Evolutionary conservation across 192 early-diverging fungal genomes (phyloP), one percentile per base, ranked within the genome.

Genomic region (Mortierella antarctica): DNA sequence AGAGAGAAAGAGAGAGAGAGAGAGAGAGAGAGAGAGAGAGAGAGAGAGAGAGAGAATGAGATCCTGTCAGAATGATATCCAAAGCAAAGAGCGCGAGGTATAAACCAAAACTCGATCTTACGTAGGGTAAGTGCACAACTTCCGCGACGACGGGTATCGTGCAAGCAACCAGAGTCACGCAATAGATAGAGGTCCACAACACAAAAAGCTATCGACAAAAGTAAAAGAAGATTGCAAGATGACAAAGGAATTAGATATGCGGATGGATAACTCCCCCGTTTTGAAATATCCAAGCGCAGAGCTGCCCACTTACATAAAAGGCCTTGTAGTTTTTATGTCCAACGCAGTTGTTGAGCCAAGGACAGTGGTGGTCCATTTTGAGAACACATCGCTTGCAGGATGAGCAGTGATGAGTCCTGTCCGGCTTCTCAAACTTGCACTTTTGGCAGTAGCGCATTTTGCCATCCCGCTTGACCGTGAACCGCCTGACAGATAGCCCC

Each of bases 331-430:
- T 84, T 7, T 65, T 70, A 48, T 73, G 71, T 39, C 83, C 83
- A 52, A 84, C 80, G 23, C 83, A 84, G 52, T 84, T 84, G 58
- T 84, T 84, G 52, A 84, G 71, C 83, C 83, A 84, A 13, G 83
- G 83, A 50, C 83, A 84, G 45, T 84, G 83, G 41, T 84, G 83
- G 50, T 84, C 83, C 83, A 84, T 84, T 31, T 84, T 84, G 57
- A 81, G 71, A 60, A 82, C 67, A 68, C 83, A 84, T 57, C 83
- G 76, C 23, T 82, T 71, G 45, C 67, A 73, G 6, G 62, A 70
- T 0, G 58, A 70, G 48, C 83, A 84, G 62, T 84, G 83, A 68
- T 84, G 83, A n/a, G 83, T 77, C 23, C 83, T 57, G 58, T 84
- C 83, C 21, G 83, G 83, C 46, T 84, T 84, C 42, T 78, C 74